These are phyloP conservation scores for Aphanoascus verrucosus DNA, from an alignment of 2,329 filamentous ascomycete genomes.

Conservation along the genomic window DNA sequence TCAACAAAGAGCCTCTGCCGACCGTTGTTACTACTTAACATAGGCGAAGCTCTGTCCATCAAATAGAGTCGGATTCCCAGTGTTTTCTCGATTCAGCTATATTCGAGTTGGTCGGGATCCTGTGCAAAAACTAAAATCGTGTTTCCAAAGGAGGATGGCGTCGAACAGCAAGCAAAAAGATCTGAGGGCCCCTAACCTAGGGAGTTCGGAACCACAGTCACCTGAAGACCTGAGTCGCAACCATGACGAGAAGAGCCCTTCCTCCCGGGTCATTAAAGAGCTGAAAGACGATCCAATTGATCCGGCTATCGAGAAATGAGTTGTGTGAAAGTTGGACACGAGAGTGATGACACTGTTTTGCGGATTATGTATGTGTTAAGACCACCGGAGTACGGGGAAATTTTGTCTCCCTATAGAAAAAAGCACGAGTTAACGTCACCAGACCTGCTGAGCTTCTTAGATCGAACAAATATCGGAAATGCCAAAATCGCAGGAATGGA, in stretches of 20 bases:
- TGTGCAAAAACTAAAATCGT: no score
- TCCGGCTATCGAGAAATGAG: constrained; percentile 28
- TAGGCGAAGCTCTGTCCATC: no score
- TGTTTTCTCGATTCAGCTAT: no score
- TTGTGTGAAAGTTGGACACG: constrained; percentile 41
- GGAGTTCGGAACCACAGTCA: background rate
- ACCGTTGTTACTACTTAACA: no score
- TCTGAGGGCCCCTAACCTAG: background rate
- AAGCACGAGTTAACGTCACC: background rate
- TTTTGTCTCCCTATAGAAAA: background rate
- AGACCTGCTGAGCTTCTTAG: constrained; percentile 41
- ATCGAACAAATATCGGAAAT: constrained; percentile 43
- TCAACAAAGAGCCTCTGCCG: no score
- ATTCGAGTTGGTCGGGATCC: no score
- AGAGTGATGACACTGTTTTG: constrained; percentile 40
- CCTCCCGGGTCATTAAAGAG: background rate
- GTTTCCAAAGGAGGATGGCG: background rate
- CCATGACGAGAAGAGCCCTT: background rate
- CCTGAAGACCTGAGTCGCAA: background rate
- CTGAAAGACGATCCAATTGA: constrained; percentile 3
- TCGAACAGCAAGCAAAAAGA: background rate
- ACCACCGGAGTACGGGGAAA: background rate
- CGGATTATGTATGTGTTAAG: constrained; percentile 32
- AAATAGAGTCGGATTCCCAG: no score
- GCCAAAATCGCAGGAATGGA: constrained; percentile 46